Evolutionary conservation across 257 asterid species (phyloP).

Genomic region (Solanum sejunctum): DNA sequence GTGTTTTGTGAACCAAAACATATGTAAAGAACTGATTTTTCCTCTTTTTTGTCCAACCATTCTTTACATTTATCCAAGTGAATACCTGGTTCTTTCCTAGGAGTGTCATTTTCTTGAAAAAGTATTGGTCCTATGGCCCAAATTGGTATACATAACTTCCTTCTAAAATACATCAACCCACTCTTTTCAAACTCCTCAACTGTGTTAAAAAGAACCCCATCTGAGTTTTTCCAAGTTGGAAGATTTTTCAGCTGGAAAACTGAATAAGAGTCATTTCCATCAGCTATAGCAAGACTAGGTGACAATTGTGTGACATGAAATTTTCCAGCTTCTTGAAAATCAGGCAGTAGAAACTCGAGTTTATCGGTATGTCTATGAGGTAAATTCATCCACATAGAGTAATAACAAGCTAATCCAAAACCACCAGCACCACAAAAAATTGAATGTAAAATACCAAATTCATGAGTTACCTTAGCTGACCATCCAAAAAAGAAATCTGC

Average conservation of each 20-base stretch:
- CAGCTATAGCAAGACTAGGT: conserved; percentile 20
- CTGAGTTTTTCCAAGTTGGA: conserved; percentile 29
- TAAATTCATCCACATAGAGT: conserved; percentile 43
- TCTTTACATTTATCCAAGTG: conserved; percentile 13
- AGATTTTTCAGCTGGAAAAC: conserved; percentile 23
- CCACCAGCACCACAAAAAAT: conserved; percentile 38
- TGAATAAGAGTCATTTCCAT: conserved; percentile 26
- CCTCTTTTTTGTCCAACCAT: conserved; percentile 25
- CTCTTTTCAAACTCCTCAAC: conserved; percentile 31
- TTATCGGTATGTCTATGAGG: conserved; percentile 26
- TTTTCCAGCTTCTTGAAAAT: conserved; percentile 46
- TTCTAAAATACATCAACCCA: conserved; percentile 36
- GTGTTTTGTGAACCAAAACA: conserved; percentile 44
- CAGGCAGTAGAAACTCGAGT: conserved; percentile 43
- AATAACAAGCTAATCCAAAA: conserved; percentile 52
- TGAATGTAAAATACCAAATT: conserved; percentile 36
- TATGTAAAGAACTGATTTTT: conserved; percentile 35
- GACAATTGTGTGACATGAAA: conserved; percentile 41
- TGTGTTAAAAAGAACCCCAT: conserved; percentile 44
- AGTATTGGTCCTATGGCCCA: conserved; percentile 46
- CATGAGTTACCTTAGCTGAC: conserved; percentile 39
- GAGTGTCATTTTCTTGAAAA: conserved; percentile 4
- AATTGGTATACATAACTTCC: conserved; percentile 28
- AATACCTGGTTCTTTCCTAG: conserved; percentile 8
- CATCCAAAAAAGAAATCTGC: conserved; percentile 47